Evolutionary conservation across 805 yeast genomes (phyloP).

Genomic region (Nakazawaea molendinolei): DNA sequence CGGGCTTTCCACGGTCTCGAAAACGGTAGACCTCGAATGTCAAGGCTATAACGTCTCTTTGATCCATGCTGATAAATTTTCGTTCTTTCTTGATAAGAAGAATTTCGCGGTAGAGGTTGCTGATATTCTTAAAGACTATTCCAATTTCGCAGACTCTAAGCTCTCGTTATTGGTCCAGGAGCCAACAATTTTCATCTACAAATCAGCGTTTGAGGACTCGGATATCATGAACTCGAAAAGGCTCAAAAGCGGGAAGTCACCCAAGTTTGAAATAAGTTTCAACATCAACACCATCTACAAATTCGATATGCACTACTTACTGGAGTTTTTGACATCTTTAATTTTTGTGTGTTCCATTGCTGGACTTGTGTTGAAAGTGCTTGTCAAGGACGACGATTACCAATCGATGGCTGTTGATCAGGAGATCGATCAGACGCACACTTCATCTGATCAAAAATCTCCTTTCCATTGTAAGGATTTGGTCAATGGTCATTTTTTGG

Average conservation of each 20-base stretch:
- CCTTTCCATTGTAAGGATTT: slow-evolving; percentile 30
- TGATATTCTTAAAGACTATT: slow-evolving; percentile 18
- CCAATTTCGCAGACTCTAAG: slow-evolving; percentile 18
- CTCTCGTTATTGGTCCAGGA: slow-evolving; percentile 19
- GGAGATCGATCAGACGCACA: slow-evolving; percentile 5
- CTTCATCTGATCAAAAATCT: slow-evolving; percentile 3
- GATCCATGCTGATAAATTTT: slow-evolving; percentile 14
- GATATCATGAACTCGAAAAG: too few species aligned
- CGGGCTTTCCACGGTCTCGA: slow-evolving; percentile 2
- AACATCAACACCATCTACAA: slow-evolving; percentile 30
- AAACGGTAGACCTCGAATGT: slow-evolving; percentile 4
- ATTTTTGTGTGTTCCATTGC: slow-evolving; percentile 45
- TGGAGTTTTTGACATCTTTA: slow-evolving; percentile 50
- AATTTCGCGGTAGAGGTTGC: slow-evolving; percentile 22
- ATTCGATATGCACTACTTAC: slow-evolving; percentile 42
- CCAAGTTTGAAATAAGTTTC: too few species aligned
- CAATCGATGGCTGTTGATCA: too few species aligned
- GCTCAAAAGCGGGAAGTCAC: too few species aligned
- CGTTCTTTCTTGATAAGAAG: slow-evolving; percentile 22
- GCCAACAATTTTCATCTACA: slow-evolving; percentile 19
- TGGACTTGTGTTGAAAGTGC: slow-evolving; percentile 34
- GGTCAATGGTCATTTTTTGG: slow-evolving; percentile 50
- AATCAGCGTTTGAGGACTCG: slow-evolving; percentile 12
- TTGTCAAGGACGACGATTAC: slow-evolving; percentile 22
- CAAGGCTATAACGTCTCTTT: slow-evolving; percentile 10